phyloP scores from a whole-genome alignment of 2,329 filamentous ascomycete genomes.

The Fusarium liriodendri region DNA sequence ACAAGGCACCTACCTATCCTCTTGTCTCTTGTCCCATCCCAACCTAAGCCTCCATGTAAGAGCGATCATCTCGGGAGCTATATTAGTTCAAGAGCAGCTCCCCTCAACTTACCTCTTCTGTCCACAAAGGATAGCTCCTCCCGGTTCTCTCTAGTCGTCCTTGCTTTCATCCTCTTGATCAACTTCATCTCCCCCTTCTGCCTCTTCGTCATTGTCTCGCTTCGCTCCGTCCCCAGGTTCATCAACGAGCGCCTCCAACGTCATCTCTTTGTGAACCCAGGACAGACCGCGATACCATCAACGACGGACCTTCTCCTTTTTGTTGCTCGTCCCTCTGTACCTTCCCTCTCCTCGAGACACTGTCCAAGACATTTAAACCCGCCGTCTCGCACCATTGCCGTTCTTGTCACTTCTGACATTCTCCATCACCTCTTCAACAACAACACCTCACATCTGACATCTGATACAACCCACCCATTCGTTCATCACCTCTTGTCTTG shows the following conservation, averaged over 20 bases:
- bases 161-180: background rate
- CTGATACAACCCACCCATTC: conserved; percentile 3
- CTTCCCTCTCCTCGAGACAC: conserved; percentile 1
- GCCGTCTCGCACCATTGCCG: conserved; percentile 15
- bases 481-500: conserved; percentile 15
- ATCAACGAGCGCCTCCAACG: conserved; percentile 26
- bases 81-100: background rate
- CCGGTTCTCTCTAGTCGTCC: background rate
- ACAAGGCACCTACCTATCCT: background rate
- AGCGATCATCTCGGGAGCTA: background rate
- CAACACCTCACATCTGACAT: conserved; percentile 16
- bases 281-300: conserved; percentile 15
- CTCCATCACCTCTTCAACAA: conserved; percentile 10
- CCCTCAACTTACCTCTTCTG: conserved; percentile 12
- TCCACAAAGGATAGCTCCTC: background rate
- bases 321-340: background rate
- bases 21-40: background rate
- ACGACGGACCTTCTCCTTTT: conserved; percentile 8
- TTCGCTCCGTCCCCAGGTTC: conserved; percentile 6
- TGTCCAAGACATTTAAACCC: conserved; percentile 31
- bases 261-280: conserved; percentile 8
- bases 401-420: background rate
- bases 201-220: conserved; percentile 1
- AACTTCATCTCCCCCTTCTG: background rate
- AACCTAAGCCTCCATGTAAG: background rate